Base-by-base conservation (phyloP, 129 eudicot species). In the Kitagawia praeruptora region DNA sequence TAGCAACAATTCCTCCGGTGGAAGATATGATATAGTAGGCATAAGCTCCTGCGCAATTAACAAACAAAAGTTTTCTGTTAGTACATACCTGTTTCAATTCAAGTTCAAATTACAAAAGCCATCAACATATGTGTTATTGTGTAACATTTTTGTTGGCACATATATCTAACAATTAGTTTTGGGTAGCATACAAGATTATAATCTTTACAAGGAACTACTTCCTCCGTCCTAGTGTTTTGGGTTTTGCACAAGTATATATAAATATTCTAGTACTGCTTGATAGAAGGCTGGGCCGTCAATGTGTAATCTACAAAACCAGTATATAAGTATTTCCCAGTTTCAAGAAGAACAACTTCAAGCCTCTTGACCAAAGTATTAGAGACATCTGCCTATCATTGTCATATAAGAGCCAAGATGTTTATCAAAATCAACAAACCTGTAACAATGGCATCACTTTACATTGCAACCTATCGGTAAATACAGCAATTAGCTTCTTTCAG, bases 21-120 rank as follows among this genome's bases (percentile, higher is more conserved):
- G 77, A 78, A 96, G 99, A 88, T 96, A 96, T 73, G 98, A 87
- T 66, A 96, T 96, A 77, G 93, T 77, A 64, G 97, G 93, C 83
- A 84, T 84, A 80, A 96, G 98, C 85, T 87, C 99, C 99, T 96
- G 98, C 66, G 69, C 28, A 81, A 77, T 9, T n/a, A 79, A 79
- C 80, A 87, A 81, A 69, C 44, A 7, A 41, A 48, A 75, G 76
- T 72, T 31, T 31, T 31, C 34, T 31, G 34, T 31, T 53, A 84
- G 58, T 77, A 44, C 12, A n/a, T 78, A 76, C 18, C 4, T 37
- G 46, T 41, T 39, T 70, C 37, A 42, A 16, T 42, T 56, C 78
- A 56, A 77, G 70, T 71, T 53, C 46, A 34, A 6, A 70, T 46
- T 13, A 61, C 41, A 81, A 5, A 63, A 25, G 13, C 42, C 27